Evolutionary conservation across 495 filamentous ascomycete species (phyloP).

Genomic region (Penicillium turbatum): DNA sequence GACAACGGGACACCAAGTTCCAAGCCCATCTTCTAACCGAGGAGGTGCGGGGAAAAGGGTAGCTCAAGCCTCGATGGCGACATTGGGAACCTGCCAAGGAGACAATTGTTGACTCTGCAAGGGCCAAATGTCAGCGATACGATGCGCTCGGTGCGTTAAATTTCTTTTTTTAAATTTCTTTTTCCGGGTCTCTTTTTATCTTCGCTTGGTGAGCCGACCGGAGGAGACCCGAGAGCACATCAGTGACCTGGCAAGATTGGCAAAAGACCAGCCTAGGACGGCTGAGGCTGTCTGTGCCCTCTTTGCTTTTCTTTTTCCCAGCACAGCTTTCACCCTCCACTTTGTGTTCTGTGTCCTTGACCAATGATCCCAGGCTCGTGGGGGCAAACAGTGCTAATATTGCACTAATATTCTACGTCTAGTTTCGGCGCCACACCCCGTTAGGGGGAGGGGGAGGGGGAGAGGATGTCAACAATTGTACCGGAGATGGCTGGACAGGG

Average conservation of each 20-base stretch:
- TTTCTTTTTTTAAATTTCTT: neutral
- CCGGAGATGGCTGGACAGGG: neutral
- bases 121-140: neutral
- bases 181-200: neutral
- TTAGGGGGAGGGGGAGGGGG: no score
- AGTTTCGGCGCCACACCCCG: neutral
- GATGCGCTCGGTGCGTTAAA: neutral
- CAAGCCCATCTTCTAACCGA: neutral
- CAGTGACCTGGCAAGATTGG: neutral
- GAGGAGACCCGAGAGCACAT: neutral
- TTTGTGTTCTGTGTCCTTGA: neutral
- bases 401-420: slow-evolving; percentile 1
- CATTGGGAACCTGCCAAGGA: neutral
- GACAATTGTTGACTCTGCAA: neutral
- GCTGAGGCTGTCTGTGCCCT: slow-evolving; percentile 6
- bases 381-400: no score
- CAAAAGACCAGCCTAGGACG: neutral
- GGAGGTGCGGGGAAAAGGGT: slow-evolving; percentile 5
- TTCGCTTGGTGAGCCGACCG: slow-evolving; percentile 4
- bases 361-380: neutral
- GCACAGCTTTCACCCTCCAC: neutral
- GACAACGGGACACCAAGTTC: neutral
- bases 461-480: neutral
- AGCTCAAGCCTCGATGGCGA: neutral
- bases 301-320: neutral